These are phyloP conservation scores for Podosphaera xanthii DNA, from an alignment of 2,329 filamentous ascomycete genomes.

Conservation along the genomic window DNA sequence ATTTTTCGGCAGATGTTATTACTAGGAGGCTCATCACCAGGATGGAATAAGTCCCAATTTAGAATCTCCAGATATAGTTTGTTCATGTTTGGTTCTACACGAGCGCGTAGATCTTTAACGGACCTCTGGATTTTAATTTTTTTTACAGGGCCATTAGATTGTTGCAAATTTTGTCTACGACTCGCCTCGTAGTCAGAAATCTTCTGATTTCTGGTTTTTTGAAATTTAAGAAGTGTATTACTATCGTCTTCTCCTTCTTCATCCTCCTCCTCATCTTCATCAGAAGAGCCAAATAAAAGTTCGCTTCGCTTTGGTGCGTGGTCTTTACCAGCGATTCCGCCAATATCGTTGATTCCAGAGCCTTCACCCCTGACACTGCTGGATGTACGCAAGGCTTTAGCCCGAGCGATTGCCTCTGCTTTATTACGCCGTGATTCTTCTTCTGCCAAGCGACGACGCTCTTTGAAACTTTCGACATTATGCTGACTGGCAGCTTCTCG, in stretches of 20 bases:
- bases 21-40: conserved; percentile 65
- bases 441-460: conserved; percentile 49
- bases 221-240: conserved; percentile 22
- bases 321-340: conserved; percentile 54
- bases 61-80: conserved; percentile 68
- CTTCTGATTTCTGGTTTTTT: conserved; percentile 17
- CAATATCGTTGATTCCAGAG: conserved; percentile 51
- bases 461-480: conserved; percentile 13
- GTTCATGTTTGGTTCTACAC: conserved; percentile 73
- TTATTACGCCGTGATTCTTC: conserved; percentile 46
- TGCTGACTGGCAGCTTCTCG: background rate
- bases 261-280: conserved; percentile 51
- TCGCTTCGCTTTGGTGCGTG: conserved; percentile 52
- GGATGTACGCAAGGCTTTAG: conserved; percentile 35
- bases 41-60: conserved; percentile 85
- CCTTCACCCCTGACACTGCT: conserved; percentile 48
- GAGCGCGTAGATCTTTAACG: conserved; percentile 80
- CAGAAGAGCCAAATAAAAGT: conserved; percentile 67
- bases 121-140: conserved; percentile 63
- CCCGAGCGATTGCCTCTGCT: conserved; percentile 44
- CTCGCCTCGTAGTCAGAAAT: conserved; percentile 23
- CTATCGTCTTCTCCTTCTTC: conserved; percentile 41
- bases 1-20: conserved; percentile 53
- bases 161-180: conserved; percentile 24
- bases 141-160: conserved; percentile 48